Conservation (phyloP, 768 basidiomycete species). For the Naganishia randhawae region DNA sequence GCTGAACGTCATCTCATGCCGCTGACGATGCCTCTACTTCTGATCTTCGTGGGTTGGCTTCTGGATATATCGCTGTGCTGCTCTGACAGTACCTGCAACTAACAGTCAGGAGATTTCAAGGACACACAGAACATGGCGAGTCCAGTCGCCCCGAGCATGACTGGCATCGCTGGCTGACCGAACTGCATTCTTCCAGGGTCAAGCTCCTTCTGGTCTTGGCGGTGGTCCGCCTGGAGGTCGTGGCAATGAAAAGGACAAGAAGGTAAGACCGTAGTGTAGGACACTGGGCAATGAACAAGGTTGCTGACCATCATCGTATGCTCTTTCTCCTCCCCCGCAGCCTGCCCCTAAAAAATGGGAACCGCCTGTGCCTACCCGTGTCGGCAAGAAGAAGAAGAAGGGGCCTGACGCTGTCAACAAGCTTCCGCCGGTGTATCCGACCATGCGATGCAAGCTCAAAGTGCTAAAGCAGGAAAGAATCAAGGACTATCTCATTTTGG, state of each 20-base stretch:
- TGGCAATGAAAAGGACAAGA: slow-evolving; percentile 41
- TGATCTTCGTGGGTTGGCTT: too few relatives aligned
- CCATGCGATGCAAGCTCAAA: slow-evolving; percentile 89
- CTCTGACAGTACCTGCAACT: too few relatives aligned
- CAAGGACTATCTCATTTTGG: slow-evolving; percentile 92
- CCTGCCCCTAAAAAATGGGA: slow-evolving; percentile 90
- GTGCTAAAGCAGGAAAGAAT: slow-evolving; percentile 95
- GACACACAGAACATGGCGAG: slow-evolving; percentile 10
- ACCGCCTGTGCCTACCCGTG: slow-evolving; percentile 90
- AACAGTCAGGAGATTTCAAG: background rate
- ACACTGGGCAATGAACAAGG: background rate
- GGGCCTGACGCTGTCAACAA: slow-evolving; percentile 89
- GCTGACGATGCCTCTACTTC: slow-evolving; percentile 16
- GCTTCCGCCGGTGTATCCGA: slow-evolving; percentile 87
- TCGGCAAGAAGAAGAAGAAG: slow-evolving; percentile 80
- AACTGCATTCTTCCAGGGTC: slow-evolving; percentile 36
- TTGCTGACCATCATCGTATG: background rate
- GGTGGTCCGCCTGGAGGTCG: slow-evolving; percentile 35
- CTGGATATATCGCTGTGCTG: too few relatives aligned
- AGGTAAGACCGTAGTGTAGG: slow-evolving; percentile 31
- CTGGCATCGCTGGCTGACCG: background rate
- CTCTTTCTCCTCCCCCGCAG: background rate
- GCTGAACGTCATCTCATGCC: background rate
- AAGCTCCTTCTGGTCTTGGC: slow-evolving; percentile 45
- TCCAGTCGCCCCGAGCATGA: background rate